Conservation (phyloP, 2,329 filamentous ascomycete genomes). For the Hymenoscyphus infarciens region DNA sequence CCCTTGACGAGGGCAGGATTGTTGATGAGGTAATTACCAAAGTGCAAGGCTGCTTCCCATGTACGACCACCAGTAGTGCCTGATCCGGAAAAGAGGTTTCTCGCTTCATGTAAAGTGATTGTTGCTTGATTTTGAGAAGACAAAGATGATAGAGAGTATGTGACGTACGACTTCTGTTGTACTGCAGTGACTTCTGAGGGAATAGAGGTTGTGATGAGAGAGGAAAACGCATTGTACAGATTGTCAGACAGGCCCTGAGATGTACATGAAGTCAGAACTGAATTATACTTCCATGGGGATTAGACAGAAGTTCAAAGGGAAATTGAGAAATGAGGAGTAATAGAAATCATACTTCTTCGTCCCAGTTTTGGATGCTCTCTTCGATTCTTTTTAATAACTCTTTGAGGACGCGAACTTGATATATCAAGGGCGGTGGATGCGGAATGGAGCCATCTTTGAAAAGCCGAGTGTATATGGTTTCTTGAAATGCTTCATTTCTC, state of each 20-base stretch:
- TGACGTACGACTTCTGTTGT: conserved; percentile 72
- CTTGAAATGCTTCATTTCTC: conserved; percentile 59
- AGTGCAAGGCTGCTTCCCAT: conserved; percentile 75
- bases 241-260: conserved; percentile 77
- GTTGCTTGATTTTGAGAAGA: conserved; percentile 21
- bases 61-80: conserved; percentile 76
- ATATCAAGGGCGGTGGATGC: conserved; percentile 62
- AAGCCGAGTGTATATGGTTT: conserved; percentile 60
- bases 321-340: neutral
- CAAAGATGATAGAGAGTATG: conserved; percentile 49
- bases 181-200: conserved; percentile 62
- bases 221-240: conserved; percentile 66
- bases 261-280: conserved; percentile 27
- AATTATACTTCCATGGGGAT: conserved; percentile 3
- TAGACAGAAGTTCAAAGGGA: neutral
- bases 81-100: conserved; percentile 62
- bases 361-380: conserved; percentile 71
- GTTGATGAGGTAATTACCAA: conserved; percentile 63
- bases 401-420: conserved; percentile 71
- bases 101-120: conserved; percentile 67
- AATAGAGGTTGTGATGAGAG: conserved; percentile 59
- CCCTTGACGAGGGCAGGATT: conserved; percentile 39
- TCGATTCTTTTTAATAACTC: conserved; percentile 68
- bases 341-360: conserved; percentile 70
- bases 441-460: conserved; percentile 57